These are phyloP conservation scores for Moelleriella libera DNA, from an alignment of 2,329 filamentous ascomycete species.

Conservation along the genomic window DNA sequence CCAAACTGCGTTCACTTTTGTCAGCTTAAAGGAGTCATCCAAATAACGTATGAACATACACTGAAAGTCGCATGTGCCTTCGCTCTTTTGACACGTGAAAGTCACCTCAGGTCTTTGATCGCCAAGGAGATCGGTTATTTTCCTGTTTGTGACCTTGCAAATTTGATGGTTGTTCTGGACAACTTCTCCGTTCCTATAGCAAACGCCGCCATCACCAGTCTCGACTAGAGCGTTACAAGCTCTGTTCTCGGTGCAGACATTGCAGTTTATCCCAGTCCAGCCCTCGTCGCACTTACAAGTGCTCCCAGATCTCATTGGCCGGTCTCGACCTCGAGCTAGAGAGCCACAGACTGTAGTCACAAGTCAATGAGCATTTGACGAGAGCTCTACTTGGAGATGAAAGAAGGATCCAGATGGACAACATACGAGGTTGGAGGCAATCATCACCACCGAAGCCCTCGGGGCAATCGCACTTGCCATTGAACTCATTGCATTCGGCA, in stretches of 20 bases:
- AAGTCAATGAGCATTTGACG: background rate
- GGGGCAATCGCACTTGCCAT: slow-evolving; percentile 86
- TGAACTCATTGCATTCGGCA: slow-evolving; percentile 74
- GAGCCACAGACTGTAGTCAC: slow-evolving; percentile 60
- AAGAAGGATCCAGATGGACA: background rate
- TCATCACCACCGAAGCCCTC: slow-evolving; percentile 89
- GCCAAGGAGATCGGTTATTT: slow-evolving; percentile 78
- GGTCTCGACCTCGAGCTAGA: slow-evolving; percentile 64
- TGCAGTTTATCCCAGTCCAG: slow-evolving; percentile 97
- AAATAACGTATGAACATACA: slow-evolving; percentile 38
- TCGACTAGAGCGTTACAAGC: slow-evolving; percentile 86
- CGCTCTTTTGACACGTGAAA: slow-evolving; percentile 71
- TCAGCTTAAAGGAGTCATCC: background rate
- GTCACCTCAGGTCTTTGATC: slow-evolving; percentile 83
- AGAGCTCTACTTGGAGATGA: background rate
- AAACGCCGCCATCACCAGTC: slow-evolving; percentile 66
- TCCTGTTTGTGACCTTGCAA: slow-evolving; percentile 91
- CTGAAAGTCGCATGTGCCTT: slow-evolving; percentile 80
- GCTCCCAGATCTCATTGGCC: slow-evolving; percentile 57
- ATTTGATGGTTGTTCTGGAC: slow-evolving; percentile 95
- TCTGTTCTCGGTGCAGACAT: slow-evolving; percentile 72
- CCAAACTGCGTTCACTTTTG: slow-evolving; percentile 51
- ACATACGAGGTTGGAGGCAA: slow-evolving; percentile 65
- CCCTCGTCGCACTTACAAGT: slow-evolving; percentile 80
- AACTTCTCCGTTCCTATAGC: slow-evolving; percentile 80